phyloP scores from a whole-genome alignment of 257 asterid genomes.

The Datura wrightii region DNA sequence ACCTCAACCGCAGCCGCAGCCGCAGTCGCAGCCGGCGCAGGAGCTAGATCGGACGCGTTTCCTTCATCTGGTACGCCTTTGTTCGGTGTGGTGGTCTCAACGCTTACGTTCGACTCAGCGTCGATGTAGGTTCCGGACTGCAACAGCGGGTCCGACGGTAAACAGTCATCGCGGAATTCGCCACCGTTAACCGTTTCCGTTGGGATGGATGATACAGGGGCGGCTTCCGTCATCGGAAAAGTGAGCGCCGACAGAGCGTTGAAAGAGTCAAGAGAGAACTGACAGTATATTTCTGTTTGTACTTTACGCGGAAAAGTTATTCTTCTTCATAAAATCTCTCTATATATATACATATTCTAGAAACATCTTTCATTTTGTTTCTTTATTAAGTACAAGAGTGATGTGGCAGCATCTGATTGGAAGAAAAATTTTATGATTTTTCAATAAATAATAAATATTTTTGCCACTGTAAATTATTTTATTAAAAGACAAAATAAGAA shows the following conservation, averaged over 20 bases:
- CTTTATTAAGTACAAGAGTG: not conserved
- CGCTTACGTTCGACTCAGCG: conserved; percentile 5
- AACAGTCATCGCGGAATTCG: not conserved
- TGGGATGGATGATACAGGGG: not conserved
- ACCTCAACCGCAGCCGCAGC: no score
- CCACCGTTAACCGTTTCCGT: not conserved
- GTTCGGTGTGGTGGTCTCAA: not conserved
- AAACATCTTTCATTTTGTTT: not conserved
- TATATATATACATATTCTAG: not conserved
- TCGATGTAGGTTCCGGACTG: conserved; percentile 43
- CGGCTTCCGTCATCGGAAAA: conserved; percentile 31
- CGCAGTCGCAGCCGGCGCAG: not conserved
- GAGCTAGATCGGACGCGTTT: conserved; percentile 7
- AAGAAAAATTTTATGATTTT: not conserved
- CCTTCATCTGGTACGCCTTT: not conserved
- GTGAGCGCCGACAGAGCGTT: not conserved
- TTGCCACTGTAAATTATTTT: not conserved
- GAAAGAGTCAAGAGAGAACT: not conserved
- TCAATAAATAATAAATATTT: not conserved
- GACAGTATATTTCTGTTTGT: not conserved
- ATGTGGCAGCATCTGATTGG: not conserved
- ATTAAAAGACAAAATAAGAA: not conserved
- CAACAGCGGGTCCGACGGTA: conserved; percentile 44
- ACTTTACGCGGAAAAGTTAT: not conserved
- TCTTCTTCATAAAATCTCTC: not conserved